phyloP scores from a whole-genome alignment of 1,284 basidiomycete species.

The Boletellus sp. region DNA sequence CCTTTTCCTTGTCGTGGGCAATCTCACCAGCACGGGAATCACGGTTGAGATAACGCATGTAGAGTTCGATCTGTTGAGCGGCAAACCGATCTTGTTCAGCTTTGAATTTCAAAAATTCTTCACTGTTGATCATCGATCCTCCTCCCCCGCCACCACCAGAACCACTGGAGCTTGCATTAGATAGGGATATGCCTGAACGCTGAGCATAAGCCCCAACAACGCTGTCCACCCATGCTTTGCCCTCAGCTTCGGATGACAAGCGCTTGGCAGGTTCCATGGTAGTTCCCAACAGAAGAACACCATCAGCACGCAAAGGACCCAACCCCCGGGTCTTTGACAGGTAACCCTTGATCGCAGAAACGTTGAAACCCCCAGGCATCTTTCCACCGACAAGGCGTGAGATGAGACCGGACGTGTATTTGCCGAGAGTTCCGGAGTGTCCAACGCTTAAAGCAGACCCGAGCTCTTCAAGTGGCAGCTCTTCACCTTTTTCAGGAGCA shows the following conservation, averaged over 20 bases:
- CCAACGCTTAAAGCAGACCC: conserved; percentile 82
- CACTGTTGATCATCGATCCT: conserved; percentile 91
- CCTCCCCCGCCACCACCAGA: conserved; percentile 62
- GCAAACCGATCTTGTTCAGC: conserved; percentile 91
- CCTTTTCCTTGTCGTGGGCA: conserved; percentile 84
- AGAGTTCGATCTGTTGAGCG: conserved; percentile 89
- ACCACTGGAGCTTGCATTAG: conserved; percentile 59
- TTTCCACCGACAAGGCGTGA: conserved; percentile 92
- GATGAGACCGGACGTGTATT: conserved; percentile 90
- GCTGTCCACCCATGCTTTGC: conserved; percentile 89
- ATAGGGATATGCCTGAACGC: conserved; percentile 84
- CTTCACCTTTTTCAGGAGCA: conserved; percentile 96
- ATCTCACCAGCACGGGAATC: conserved; percentile 92
- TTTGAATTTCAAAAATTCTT: conserved; percentile 97
- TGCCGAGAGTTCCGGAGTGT: conserved; percentile 86
- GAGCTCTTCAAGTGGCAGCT: conserved; percentile 92
- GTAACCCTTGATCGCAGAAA: conserved; percentile 88
- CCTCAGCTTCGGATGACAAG: conserved; percentile 87
- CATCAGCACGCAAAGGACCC: conserved; percentile 85
- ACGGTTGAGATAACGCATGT: conserved; percentile 92
- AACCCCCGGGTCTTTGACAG: conserved; percentile 92
- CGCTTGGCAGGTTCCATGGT: conserved; percentile 95
- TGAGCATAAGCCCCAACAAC: conserved; percentile 84
- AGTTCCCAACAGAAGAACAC: conserved; percentile 86
- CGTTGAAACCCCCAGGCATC: conserved; percentile 98